Conservation (phyloP, 2,329 filamentous ascomycete species). For the Ascochyta clinopodiicola region DNA sequence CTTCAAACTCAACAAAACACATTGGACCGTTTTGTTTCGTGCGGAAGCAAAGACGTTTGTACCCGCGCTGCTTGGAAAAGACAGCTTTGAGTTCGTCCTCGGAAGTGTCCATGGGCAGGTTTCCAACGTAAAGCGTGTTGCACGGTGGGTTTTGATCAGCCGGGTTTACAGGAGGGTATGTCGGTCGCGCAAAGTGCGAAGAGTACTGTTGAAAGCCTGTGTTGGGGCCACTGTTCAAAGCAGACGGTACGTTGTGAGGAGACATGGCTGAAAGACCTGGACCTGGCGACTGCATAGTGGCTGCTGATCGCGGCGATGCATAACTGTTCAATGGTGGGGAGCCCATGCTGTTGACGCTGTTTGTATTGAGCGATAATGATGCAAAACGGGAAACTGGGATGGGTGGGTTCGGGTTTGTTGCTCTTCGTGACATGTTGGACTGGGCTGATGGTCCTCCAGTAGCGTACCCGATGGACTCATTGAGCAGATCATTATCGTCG, state of each 20-base stretch:
- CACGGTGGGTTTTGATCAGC: slow-evolving; percentile 97
- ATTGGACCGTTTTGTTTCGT: slow-evolving; percentile 96
- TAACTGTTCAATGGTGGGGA: slow-evolving; percentile 64
- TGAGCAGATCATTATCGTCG: slow-evolving; percentile 75
- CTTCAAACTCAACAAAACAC: slow-evolving; percentile 99
- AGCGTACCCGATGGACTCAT: slow-evolving; percentile 74
- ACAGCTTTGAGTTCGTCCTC: slow-evolving; percentile 95
- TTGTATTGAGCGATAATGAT: slow-evolving; percentile 74
- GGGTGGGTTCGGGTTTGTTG: slow-evolving; percentile 75
- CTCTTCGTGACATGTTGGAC: slow-evolving; percentile 64
- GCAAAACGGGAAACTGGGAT: slow-evolving; percentile 73
- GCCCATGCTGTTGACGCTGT: slow-evolving; percentile 52
- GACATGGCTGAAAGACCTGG: slow-evolving; percentile 50
- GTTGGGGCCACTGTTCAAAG: slow-evolving; percentile 57
- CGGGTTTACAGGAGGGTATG: slow-evolving; percentile 86
- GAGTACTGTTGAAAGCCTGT: slow-evolving; percentile 62
- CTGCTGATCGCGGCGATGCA: slow-evolving; percentile 56
- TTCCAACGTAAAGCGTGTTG: slow-evolving; percentile 98
- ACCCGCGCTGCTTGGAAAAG: slow-evolving; percentile 92
- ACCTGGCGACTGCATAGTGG: slow-evolving; percentile 59
- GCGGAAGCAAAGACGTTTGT: slow-evolving; percentile 92
- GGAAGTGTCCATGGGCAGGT: slow-evolving; percentile 87
- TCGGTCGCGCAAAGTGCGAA: slow-evolving; percentile 66
- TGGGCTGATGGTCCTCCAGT: slow-evolving; percentile 67
- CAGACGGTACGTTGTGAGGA: slow-evolving; percentile 64